phyloP scores from a whole-genome alignment of 768 basidiomycete species.

The Podaxis sp. region DNA sequence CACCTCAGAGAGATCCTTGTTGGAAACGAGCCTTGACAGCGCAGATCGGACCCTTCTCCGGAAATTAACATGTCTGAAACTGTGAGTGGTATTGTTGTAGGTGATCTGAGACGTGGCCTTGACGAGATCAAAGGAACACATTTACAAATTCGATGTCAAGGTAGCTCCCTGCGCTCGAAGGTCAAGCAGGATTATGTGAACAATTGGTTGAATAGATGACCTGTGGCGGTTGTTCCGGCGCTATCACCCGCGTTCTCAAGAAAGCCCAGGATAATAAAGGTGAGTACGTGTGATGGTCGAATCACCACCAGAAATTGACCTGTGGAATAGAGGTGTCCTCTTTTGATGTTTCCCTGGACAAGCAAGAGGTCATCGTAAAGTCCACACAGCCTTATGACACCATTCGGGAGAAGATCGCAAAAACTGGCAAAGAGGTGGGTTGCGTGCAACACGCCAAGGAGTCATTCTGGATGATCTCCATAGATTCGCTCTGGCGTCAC shows the following conservation, averaged over 20 bases:
- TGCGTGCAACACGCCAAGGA: too few species aligned
- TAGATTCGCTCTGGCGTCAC: slow-evolving; percentile 47
- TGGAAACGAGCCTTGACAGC: not conserved
- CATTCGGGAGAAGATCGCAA: slow-evolving; percentile 73
- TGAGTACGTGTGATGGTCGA: not conserved
- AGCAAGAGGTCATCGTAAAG: slow-evolving; percentile 72
- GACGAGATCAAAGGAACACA: slow-evolving; percentile 31
- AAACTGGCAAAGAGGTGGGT: slow-evolving; percentile 87
- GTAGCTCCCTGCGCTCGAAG: slow-evolving; percentile 33
- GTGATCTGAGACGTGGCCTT: not conserved
- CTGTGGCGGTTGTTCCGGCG: slow-evolving; percentile 84
- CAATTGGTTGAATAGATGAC: slow-evolving; percentile 59
- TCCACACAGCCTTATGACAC: slow-evolving; percentile 61
- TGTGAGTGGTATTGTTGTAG: not conserved
- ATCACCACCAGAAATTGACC: not conserved
- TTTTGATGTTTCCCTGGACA: slow-evolving; percentile 64
- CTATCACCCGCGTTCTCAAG: slow-evolving; percentile 70
- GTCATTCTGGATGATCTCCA: not conserved
- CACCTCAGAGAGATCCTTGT: not conserved
- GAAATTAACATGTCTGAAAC: not conserved
- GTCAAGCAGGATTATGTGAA: not conserved
- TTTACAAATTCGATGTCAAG: slow-evolving; percentile 86
- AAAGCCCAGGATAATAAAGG: slow-evolving; percentile 57
- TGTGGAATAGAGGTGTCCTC: slow-evolving; percentile 47
- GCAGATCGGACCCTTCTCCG: not conserved